These are phyloP conservation scores for Cadophora luteo-olivacea DNA, from an alignment of 2,329 filamentous ascomycete species.

Conservation along the genomic window DNA sequence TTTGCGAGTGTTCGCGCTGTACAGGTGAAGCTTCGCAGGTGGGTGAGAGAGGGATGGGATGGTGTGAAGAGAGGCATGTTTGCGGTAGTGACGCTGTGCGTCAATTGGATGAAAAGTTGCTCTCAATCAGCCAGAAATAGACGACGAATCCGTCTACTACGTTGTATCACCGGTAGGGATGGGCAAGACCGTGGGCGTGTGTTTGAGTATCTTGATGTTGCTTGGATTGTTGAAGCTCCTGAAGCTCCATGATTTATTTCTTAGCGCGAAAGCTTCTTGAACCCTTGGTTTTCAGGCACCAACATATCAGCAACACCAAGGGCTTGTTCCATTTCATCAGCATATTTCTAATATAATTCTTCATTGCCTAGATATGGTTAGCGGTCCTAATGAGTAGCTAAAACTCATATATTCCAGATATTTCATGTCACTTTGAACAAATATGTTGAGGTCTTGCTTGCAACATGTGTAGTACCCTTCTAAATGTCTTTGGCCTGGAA, in stretches of 20 bases:
- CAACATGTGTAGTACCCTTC: no score
- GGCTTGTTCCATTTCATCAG: no score
- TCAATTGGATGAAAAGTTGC: conserved; percentile 27
- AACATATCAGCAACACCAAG: background rate
- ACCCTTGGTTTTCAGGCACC: background rate
- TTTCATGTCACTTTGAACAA: no score
- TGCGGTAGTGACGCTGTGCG: conserved; percentile 20
- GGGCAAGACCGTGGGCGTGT: background rate
- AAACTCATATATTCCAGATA: no score
- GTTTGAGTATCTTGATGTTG: background rate
- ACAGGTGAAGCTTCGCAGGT: conserved; percentile 45
- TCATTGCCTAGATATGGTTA: no score
- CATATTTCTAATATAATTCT: no score
- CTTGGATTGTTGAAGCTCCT: conserved; percentile 10
- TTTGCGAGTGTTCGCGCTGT: conserved; percentile 43
- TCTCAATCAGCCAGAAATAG: no score
- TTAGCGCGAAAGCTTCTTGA: background rate
- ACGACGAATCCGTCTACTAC: background rate
- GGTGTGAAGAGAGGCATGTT: conserved; percentile 39
- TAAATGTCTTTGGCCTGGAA: no score
- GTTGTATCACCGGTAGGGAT: background rate
- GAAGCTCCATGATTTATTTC: conserved; percentile 15
- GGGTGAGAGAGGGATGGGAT: conserved; percentile 38
- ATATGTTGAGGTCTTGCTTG: no score
- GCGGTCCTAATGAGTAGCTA: no score